Conservation (phyloP, 768 basidiomycete species). For the Termitomyces eurrhizus region DNA sequence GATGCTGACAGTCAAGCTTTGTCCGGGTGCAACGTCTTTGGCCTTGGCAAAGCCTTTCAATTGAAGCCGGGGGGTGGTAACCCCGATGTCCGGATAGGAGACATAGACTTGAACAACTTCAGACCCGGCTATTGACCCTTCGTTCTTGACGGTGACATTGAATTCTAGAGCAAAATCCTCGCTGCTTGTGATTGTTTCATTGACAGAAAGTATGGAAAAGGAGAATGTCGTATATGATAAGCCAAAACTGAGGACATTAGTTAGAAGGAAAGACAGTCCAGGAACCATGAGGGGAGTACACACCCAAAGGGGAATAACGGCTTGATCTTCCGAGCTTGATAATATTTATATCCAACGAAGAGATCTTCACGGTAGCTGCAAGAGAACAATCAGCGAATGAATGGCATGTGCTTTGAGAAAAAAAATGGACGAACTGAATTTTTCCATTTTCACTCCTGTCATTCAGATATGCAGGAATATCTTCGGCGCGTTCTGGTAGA, state of each 20-base stretch:
- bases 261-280: background rate
- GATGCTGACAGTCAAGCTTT: constrained; percentile 36
- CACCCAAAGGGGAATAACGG: constrained; percentile 71
- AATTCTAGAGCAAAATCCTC: constrained; percentile 32
- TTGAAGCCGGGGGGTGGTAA: constrained; percentile 55
- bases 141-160: constrained; percentile 51
- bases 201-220: constrained; percentile 43
- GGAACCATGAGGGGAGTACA: background rate
- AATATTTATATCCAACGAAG: constrained; percentile 70
- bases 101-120: constrained; percentile 70
- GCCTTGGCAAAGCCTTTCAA: constrained; percentile 67
- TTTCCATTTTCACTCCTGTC: constrained; percentile 55
- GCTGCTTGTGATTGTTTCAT: constrained; percentile 22
- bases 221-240: constrained; percentile 73
- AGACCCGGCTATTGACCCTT: constrained; percentile 47
- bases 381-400: background rate
- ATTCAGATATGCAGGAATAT: constrained; percentile 60
- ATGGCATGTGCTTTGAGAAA: background rate
- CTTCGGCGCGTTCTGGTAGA: constrained; percentile 54
- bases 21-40: constrained; percentile 44
- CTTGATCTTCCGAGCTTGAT: constrained; percentile 46
- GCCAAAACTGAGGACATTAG: constrained; percentile 45
- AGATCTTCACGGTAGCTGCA: constrained; percentile 54
- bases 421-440: constrained; percentile 30
- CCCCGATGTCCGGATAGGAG: constrained; percentile 42